Evolutionary conservation across 306 rosid species (phyloP), one percentile per base, ranked within the genome.

Genomic region (Cicer arietinum): DNA sequence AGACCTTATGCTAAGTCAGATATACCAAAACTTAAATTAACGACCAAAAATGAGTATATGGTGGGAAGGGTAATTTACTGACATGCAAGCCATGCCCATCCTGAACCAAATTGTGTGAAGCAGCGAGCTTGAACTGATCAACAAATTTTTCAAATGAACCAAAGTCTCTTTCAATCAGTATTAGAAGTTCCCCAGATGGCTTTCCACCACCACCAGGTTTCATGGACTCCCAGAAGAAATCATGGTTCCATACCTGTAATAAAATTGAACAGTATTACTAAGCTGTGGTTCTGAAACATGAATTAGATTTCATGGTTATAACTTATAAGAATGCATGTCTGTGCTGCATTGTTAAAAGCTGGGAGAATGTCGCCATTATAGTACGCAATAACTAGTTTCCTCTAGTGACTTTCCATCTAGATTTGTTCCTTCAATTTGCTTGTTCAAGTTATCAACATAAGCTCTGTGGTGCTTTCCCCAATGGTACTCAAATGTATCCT

Each of bases 21-120:
- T 25, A 64, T 69, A 22, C 60, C 73, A 61, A 73, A 68, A 72
- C 44, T 63, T 6, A 56, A 45, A 48, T 25, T 22, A 80, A 37
- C 10, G 47, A 72, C 73, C 45, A 62, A 68, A 71, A 73, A 73
- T 61, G 10, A 78, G 30, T 74, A 48, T 17, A 57, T 37, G 72
- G 41, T 43, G 41, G 71, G 7, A 67, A 71, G 65, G 75, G 56
- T 51, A 63, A 69, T 7, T 25, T 25, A 83, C 92, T 80, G 77
- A 94, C 98, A 94, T 69, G 90, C 97, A 80, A 94, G 93, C 98
- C 98, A 94, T 64, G 89, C 90, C 97, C 98, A 94, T 77, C 98
- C 97, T 72, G 98, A 91, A 73, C 98, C 97, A 68, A 94, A 94
- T 78, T 94, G 98, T 14, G 98, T 72, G 90, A 62, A 17, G 98